phyloP scores from a whole-genome alignment of 2,329 filamentous ascomycete genomes.

The Penicillium sp. region DNA sequence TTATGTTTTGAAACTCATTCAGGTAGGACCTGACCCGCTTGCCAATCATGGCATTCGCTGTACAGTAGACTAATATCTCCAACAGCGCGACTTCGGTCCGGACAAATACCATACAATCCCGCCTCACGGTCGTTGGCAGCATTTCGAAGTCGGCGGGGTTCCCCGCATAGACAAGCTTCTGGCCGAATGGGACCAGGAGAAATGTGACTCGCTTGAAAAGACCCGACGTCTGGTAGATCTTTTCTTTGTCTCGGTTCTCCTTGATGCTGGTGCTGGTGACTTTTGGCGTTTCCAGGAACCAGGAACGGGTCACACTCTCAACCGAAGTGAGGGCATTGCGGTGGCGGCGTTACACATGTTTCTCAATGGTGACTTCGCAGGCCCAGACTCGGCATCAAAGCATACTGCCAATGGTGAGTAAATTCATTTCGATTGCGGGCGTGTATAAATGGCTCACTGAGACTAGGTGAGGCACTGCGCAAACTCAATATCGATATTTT shows the following conservation, averaged over 20 bases:
- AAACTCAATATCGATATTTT: slow-evolving; percentile 39
- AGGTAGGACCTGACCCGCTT: slow-evolving; percentile 31
- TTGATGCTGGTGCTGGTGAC: slow-evolving; percentile 59
- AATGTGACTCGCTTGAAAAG: slow-evolving; percentile 48
- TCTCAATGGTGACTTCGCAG: slow-evolving; percentile 42
- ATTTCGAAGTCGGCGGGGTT: slow-evolving; percentile 61
- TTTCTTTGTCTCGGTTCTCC: slow-evolving; percentile 62
- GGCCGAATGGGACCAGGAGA: slow-evolving; percentile 47
- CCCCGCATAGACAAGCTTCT: slow-evolving; percentile 52
- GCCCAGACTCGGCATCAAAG: slow-evolving; percentile 12
- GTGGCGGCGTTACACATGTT: slow-evolving; percentile 57
- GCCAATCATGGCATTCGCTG: neutral
- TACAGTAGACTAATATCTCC: neutral
- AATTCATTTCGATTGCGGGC: neutral
- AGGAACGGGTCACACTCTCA: slow-evolving; percentile 29
- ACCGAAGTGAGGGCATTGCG: slow-evolving; percentile 55
- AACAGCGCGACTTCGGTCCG: slow-evolving; percentile 55
- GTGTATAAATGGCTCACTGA: neutral
- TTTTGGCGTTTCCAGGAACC: slow-evolving; percentile 52
- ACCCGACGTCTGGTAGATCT: slow-evolving; percentile 61
- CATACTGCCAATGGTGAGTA: slow-evolving; percentile 40
- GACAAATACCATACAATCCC: slow-evolving; percentile 52
- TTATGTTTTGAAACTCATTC: slow-evolving; percentile 48
- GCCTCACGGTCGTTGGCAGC: slow-evolving; percentile 63
- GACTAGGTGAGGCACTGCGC: slow-evolving; percentile 35